These are phyloP conservation scores for Nakaseomyces nivariensis DNA, from an alignment of 1,139 yeast genomes.

Conservation along the genomic window DNA sequence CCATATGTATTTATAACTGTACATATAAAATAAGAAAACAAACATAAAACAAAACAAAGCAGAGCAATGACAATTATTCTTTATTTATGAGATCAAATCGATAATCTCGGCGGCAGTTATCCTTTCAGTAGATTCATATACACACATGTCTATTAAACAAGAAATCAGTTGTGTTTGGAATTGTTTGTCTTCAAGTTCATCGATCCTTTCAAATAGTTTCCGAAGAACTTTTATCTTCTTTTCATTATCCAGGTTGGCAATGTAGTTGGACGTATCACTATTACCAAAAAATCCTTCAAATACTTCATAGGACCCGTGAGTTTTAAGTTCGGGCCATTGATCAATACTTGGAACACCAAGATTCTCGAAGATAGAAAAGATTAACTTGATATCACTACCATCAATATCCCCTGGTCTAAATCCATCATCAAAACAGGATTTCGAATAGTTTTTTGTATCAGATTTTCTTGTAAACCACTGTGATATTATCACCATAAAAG, in stretches of 20 bases:
- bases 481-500: conserved; percentile 60
- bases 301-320: conserved; percentile 34
- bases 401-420: conserved; percentile 29
- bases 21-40: neutral
- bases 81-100: conserved; percentile 5
- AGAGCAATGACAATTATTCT: neutral
- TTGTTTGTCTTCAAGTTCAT: conserved; percentile 15
- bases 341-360: conserved; percentile 60
- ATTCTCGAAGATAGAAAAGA: conserved; percentile 48
- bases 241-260: neutral
- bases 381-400: conserved; percentile 54
- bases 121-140: conserved; percentile 29
- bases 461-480: conserved; percentile 44
- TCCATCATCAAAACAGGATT: conserved; percentile 27
- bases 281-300: conserved; percentile 30
- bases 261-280: neutral
- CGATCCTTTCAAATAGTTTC: conserved; percentile 15
- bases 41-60: neutral
- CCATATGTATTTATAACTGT: neutral
- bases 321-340: conserved; percentile 40
- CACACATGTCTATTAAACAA: conserved; percentile 29
- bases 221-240: neutral
- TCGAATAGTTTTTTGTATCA: conserved; percentile 28
- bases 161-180: conserved; percentile 14
- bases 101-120: conserved; percentile 26